Conservation (phyloP, 2,329 filamentous ascomycete species). For the Lachnellula subtilissima region DNA sequence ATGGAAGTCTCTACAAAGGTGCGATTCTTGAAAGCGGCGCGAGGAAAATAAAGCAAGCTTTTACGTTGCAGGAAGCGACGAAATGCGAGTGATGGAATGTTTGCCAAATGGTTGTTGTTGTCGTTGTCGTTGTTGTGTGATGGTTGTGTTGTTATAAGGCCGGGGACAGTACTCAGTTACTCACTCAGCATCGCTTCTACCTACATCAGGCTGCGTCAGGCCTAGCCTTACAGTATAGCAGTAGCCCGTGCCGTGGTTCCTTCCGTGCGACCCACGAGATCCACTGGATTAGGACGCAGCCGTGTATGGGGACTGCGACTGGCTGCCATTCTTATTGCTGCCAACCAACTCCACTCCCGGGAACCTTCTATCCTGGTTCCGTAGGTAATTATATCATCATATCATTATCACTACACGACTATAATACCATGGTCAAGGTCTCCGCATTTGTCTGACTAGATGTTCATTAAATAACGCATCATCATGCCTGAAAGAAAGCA, state of each 20-base stretch:
- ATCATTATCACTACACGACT: not conserved
- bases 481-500: too few relatives aligned
- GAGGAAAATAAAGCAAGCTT: slow-evolving; percentile 12
- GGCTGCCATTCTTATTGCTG: not conserved
- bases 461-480: too few relatives aligned
- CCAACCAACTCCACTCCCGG: not conserved
- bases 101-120: not conserved
- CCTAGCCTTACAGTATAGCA: not conserved
- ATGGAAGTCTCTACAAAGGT: slow-evolving; percentile 18
- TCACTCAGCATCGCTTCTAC: not conserved
- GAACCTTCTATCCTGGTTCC: too few relatives aligned
- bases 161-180: not conserved
- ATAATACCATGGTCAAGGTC: too few relatives aligned
- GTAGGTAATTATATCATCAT: not conserved
- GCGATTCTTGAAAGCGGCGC: slow-evolving; percentile 9
- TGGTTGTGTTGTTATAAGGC: not conserved
- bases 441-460: too few relatives aligned
- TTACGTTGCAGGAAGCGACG: slow-evolving; percentile 18
- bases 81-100: slow-evolving; percentile 18
- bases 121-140: not conserved
- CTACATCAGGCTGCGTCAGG: not conserved
- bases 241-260: too few relatives aligned
- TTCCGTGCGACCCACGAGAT: not conserved
- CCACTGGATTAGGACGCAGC: not conserved
- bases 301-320: not conserved